Conservation (phyloP, 805 yeast species). For the Yarrowia sp. region DNA sequence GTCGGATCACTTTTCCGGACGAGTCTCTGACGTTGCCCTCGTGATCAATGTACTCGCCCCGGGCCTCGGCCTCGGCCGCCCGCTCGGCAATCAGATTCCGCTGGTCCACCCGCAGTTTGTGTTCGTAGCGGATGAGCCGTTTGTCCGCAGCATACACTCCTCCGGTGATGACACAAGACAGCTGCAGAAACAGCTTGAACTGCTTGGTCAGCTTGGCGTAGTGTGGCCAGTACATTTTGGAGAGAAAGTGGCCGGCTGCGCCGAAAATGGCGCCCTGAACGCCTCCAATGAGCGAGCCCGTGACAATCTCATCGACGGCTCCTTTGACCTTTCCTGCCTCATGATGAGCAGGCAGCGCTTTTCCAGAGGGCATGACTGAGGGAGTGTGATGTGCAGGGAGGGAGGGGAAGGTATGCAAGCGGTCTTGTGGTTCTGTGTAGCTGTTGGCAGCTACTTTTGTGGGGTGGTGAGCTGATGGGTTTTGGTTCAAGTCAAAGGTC, state of each 20-base stretch:
- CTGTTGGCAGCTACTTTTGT: too few species aligned
- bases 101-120: slow-evolving; percentile 33
- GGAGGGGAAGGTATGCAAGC: too few species aligned
- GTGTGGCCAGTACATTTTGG: slow-evolving; percentile 29
- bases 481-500: not conserved
- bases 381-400: too few species aligned
- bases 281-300: slow-evolving; percentile 36
- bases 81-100: slow-evolving; percentile 21
- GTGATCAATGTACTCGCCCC: slow-evolving; percentile 37
- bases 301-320: slow-evolving; percentile 42
- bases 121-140: slow-evolving; percentile 38
- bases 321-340: slow-evolving; percentile 44
- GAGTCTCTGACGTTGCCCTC: slow-evolving; percentile 28
- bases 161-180: slow-evolving; percentile 27
- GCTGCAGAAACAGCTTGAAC: slow-evolving; percentile 38
- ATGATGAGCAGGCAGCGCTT: slow-evolving; percentile 45
- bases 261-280: slow-evolving; percentile 31
- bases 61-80: slow-evolving; percentile 32
- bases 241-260: slow-evolving; percentile 8
- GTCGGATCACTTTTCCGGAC: slow-evolving; percentile 16
- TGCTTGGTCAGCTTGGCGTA: slow-evolving; percentile 32
- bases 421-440: too few species aligned
- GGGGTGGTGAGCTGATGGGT: too few species aligned
- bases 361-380: slow-evolving; percentile 23
- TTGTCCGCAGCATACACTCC: slow-evolving; percentile 37